Evolutionary conservation across 2,329 filamentous ascomycete species (phyloP).

Genomic region (Penicillium digitatum): DNA sequence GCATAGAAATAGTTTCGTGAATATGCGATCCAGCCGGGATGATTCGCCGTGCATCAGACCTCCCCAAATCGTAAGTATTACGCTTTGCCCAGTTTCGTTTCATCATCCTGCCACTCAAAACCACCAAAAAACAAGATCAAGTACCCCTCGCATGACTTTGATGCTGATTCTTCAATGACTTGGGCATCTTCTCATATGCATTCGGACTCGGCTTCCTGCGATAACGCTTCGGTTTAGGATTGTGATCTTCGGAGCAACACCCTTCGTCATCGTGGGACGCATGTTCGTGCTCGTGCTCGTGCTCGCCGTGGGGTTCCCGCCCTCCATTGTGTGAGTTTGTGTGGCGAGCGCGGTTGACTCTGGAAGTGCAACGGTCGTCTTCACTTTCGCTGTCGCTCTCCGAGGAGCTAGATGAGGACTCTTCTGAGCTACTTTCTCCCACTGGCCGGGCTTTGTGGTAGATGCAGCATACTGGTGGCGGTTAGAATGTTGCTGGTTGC

Average conservation of each 20-base stretch:
- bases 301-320: conserved; percentile 15
- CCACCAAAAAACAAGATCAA: background rate
- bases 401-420: conserved; percentile 51
- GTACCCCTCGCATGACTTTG: conserved; percentile 11
- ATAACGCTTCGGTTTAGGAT: conserved; percentile 21
- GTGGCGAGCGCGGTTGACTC: conserved; percentile 3
- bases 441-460: conserved; percentile 82
- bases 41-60: background rate
- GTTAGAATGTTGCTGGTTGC: background rate
- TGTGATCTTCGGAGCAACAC: conserved; percentile 15
- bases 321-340: conserved; percentile 21
- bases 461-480: conserved; percentile 86
- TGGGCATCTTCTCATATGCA: conserved; percentile 48
- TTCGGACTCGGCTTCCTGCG: conserved; percentile 43
- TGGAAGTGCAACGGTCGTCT: conserved; percentile 19
- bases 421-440: conserved; percentile 70
- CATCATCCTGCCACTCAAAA: background rate
- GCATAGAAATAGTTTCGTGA: background rate
- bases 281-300: conserved; percentile 19
- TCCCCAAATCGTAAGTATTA: background rate
- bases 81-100: too few relatives aligned
- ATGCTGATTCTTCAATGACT: conserved; percentile 20
- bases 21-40: background rate
- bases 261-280: conserved; percentile 19
- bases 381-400: conserved; percentile 48